Evolutionary conservation across 257 asterid genomes (phyloP).

Genomic region (Solanum neorickii): DNA sequence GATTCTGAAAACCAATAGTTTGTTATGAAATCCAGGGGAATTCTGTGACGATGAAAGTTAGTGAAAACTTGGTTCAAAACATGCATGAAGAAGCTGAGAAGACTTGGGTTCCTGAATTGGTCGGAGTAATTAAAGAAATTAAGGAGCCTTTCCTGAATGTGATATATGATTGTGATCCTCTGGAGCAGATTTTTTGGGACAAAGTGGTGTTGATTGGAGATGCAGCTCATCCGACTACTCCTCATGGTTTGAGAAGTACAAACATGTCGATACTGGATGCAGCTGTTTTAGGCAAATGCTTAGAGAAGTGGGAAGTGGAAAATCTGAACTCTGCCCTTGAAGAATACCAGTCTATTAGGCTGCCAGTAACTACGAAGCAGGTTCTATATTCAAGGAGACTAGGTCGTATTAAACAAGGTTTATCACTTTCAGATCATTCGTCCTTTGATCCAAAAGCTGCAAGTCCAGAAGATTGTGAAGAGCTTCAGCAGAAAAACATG

Average conservation of each 20-base stretch:
- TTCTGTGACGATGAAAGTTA: constrained; percentile 62
- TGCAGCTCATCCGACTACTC: constrained; percentile 90
- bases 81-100: constrained; percentile 54
- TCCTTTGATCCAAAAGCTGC: constrained; percentile 39
- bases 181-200: constrained; percentile 49
- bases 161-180: constrained; percentile 64
- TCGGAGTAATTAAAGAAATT: constrained; percentile 45
- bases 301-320: constrained; percentile 47
- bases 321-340: constrained; percentile 40
- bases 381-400: constrained; percentile 53
- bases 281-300: constrained; percentile 65
- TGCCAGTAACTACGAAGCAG: constrained; percentile 41
- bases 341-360: constrained; percentile 55
- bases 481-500: constrained; percentile 49
- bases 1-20: background rate
- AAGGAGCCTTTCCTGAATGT: constrained; percentile 57
- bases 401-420: constrained; percentile 66
- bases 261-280: constrained; percentile 89
- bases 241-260: constrained; percentile 89
- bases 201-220: constrained; percentile 73
- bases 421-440: constrained; percentile 20
- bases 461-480: constrained; percentile 29
- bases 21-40: constrained; percentile 32
- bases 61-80: constrained; percentile 30
- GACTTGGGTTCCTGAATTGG: constrained; percentile 60